Evolutionary conservation across 164 flowering plant species (phyloP).

Genomic region (Malania oleifera): DNA sequence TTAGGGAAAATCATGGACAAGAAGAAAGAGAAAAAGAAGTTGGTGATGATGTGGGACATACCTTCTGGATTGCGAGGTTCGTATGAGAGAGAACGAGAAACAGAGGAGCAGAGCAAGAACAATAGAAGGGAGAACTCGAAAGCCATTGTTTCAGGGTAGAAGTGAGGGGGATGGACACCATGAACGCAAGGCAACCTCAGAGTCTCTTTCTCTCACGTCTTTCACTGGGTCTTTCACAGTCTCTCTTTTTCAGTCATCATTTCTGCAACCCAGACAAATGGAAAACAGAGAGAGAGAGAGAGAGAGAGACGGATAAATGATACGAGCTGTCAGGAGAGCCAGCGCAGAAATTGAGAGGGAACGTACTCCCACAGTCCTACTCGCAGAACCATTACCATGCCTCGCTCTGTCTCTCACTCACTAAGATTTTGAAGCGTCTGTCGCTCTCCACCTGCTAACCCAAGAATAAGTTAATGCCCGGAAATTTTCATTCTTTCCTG

Average conservation of each 20-base stretch:
- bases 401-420: background rate
- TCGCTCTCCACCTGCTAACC: no score
- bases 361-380: constrained; percentile 8
- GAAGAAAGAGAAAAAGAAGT: background rate
- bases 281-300: background rate
- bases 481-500: no score
- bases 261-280: background rate
- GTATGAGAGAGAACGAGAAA: constrained; percentile 32
- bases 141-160: constrained; percentile 25
- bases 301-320: constrained; percentile 13
- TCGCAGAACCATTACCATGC: background rate
- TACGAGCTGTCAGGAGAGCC: constrained; percentile 26
- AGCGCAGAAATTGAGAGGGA: constrained; percentile 49
- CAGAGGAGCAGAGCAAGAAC: constrained; percentile 21
- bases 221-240: constrained; percentile 9
- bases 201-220: constrained; percentile 1
- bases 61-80: constrained; percentile 87
- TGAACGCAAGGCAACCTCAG: background rate
- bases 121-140: constrained; percentile 7
- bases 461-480: no score
- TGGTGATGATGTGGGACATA: constrained; percentile 11
- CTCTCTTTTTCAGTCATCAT: constrained; percentile 7
- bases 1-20: background rate
- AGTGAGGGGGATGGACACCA: background rate
- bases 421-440: no score